A percentile compares a stretch with the other conserved stretches of the same genome.
These are phyloP conservation scores for Brassica incana DNA, from an alignment of 345 rosid genomes.

Conservation along the genomic window DNA sequence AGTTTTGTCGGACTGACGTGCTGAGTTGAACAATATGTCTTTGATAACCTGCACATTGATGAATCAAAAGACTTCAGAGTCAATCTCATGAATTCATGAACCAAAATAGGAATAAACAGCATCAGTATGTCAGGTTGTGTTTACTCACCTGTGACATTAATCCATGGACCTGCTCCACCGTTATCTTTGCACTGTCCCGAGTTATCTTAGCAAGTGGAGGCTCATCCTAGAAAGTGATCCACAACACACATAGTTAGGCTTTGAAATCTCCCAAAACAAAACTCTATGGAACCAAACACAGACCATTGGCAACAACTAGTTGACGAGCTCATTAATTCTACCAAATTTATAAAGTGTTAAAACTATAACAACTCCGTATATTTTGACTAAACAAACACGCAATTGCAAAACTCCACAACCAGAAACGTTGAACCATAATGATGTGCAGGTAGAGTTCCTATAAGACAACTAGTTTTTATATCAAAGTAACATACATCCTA, in stretches of 20 bases:
- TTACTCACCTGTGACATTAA: slow-evolving; percentile 91
- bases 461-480: neutral
- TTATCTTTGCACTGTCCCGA: slow-evolving; percentile 93
- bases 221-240: slow-evolving; percentile 69
- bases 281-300: neutral
- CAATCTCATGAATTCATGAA: neutral
- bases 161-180: slow-evolving; percentile 98
- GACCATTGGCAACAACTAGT: slow-evolving; percentile 7
- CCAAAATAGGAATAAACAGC: neutral
- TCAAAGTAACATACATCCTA: slow-evolving; percentile 3
- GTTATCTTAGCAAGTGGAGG: slow-evolving; percentile 97
- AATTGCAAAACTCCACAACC: slow-evolving; percentile 2
- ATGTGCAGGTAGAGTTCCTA: slow-evolving; percentile 10
- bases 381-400: neutral
- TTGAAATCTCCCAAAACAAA: neutral
- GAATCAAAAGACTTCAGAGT: neutral
- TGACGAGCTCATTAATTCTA: neutral
- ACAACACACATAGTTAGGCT: slow-evolving; percentile 14
- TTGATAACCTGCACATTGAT: slow-evolving; percentile 69
- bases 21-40: slow-evolving; percentile 90
- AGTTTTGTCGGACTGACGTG: slow-evolving; percentile 58
- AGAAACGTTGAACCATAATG: neutral
- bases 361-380: neutral
- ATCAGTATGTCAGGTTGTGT: neutral
- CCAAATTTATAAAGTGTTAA: neutral